Percentiles rank a stretch among this genome's conserved stretches.
Evolutionary conservation across 2,329 filamentous ascomycete genomes (phyloP).

Genomic region (Coniochaeta ligniaria): DNA sequence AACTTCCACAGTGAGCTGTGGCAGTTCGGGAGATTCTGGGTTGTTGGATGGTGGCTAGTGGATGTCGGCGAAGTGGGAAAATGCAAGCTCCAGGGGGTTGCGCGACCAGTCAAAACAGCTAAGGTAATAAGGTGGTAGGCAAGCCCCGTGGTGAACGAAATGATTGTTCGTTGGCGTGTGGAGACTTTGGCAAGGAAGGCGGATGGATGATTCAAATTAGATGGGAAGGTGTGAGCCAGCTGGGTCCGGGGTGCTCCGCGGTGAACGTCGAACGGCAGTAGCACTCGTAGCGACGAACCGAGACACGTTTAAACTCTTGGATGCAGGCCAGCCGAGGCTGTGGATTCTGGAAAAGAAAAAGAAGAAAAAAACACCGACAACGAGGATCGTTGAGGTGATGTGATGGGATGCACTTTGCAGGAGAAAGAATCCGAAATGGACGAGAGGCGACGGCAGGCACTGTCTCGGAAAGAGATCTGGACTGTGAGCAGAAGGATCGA

Average conservation of each 20-base stretch:
- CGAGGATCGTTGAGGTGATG: not conserved
- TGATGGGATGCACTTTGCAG: not conserved
- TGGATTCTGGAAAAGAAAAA: not conserved
- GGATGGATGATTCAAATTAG: not conserved
- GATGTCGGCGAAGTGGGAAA: conserved; percentile 13
- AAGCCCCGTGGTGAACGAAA: conserved; percentile 19
- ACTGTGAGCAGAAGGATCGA: not conserved
- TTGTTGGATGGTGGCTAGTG: not conserved
- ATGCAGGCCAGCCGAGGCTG: not conserved
- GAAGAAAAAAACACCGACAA: too few species aligned
- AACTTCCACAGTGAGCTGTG: not conserved
- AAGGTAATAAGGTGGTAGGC: too few species aligned
- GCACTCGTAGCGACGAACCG: not conserved
- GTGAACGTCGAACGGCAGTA: not conserved
- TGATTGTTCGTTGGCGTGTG: conserved; percentile 13
- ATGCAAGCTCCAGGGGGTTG: conserved; percentile 21
- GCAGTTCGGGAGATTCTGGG: not conserved
- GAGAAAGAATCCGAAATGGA: not conserved
- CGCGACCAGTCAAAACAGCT: conserved; percentile 12
- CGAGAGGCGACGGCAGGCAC: not conserved
- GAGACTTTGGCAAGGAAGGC: conserved; percentile 11
- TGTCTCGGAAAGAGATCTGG: not conserved
- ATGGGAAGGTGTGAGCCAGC: not conserved
- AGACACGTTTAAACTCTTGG: not conserved
- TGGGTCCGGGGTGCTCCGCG: not conserved